Base-by-base conservation (phyloP, 2,329 filamentous ascomycete species). In the Dactylonectria macrodidyma region DNA sequence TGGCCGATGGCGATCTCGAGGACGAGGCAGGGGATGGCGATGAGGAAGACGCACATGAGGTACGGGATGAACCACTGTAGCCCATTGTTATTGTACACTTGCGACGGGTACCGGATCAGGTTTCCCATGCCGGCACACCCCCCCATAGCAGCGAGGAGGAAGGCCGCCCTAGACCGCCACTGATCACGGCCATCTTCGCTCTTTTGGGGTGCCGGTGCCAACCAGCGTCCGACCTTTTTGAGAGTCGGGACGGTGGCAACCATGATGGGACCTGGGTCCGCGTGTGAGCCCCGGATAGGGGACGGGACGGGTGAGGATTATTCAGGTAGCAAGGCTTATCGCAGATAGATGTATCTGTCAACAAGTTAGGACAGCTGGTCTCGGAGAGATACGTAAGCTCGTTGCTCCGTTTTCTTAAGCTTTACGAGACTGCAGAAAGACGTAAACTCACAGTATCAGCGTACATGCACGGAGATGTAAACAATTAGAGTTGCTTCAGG, bases 1-100 rank as follows among this genome's bases (percentile, higher is more conserved):
- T 89, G 92, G 54, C 94, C 94, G 59, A 93, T 94, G 60, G 92
- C 92, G 58, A 89, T 87, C 74, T 90, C 88, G 24, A 89, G 83
- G 12, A 89, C 83, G 44, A 89, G 81, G 0, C 84, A 82, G 0
- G 87, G 88, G 51, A 89, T 89, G 44, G 87, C 87, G 64, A 90
- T 83, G 11, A 89, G 76, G 65, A 88, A 85, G 16, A 89, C 82
- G 6, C 86, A 85, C 63, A 89, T 78, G 5, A 89, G 74, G 68
- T 89, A 90, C 0, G 87, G 88, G 19, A 89, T 84, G 75, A 88
- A 90, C 88, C 88, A 90, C 72, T 89, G 87, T 6, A 89, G 79
- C 3, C 88, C 88, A 63, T 87, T 83, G 75, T 89, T 89, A 79
- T 89, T 89, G 82, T 88, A 90, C 2, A 89, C 83, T 46, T 87